Evolutionary conservation across 805 yeast genomes (phyloP).

Genomic region (Pichia phayaonensis): DNA sequence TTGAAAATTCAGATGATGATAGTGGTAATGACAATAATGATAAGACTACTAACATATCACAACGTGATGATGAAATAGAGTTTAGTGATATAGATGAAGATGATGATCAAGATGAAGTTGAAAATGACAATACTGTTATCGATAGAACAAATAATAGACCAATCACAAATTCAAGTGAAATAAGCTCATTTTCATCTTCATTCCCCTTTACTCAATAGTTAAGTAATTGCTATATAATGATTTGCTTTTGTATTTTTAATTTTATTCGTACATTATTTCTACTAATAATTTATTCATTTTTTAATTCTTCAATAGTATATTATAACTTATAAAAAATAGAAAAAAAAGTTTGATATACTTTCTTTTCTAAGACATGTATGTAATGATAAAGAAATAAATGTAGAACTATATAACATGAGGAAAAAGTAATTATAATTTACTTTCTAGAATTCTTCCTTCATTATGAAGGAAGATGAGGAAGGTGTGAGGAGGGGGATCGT

Average conservation of each 20-base stretch:
- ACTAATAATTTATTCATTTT: neutral
- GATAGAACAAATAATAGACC: neutral
- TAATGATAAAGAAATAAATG: too few relatives aligned
- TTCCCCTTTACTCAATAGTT: conserved; percentile 8
- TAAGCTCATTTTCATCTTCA: conserved; percentile 9
- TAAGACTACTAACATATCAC: conserved; percentile 6
- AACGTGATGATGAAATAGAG: conserved; percentile 7
- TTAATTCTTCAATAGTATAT: neutral
- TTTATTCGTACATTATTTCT: neutral
- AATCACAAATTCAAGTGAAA: conserved; percentile 1
- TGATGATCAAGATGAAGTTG: neutral
- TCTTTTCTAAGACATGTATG: too few relatives aligned
- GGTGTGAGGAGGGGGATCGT: neutral
- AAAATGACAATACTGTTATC: neutral
- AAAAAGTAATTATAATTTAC: neutral
- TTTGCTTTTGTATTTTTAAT: neutral
- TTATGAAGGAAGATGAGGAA: neutral
- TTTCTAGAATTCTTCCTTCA: neutral
- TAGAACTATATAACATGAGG: conserved; percentile 1
- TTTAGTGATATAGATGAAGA: conserved; percentile 11
- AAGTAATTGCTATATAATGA: neutral
- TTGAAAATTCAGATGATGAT: conserved; percentile 9
- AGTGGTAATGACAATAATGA: conserved; percentile 6
- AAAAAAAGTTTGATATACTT: too few relatives aligned
- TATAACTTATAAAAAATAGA: too few relatives aligned